phyloP scores from a whole-genome alignment of 495 filamentous ascomycete species.

The Xeromyces bisporus region DNA sequence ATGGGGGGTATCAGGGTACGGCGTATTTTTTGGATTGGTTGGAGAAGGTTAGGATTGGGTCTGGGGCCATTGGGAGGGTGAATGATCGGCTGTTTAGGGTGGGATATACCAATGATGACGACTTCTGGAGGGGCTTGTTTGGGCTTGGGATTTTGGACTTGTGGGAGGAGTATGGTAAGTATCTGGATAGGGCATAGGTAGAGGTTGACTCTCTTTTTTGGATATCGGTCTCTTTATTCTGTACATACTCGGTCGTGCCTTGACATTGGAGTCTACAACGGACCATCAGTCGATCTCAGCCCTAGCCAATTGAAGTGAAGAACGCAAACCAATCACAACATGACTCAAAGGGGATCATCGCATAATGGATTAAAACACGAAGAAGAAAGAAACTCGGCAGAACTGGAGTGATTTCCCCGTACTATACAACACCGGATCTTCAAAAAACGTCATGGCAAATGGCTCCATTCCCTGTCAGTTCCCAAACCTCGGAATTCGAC shows the following conservation, averaged over 20 bases:
- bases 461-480: slow-evolving; percentile 11
- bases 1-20: slow-evolving; percentile 83
- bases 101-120: slow-evolving; percentile 19
- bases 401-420: slow-evolving; percentile 23
- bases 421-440: slow-evolving; percentile 29
- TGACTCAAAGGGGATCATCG: too few species aligned
- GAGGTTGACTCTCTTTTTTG: too few species aligned
- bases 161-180: slow-evolving; percentile 53
- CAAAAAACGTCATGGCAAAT: slow-evolving; percentile 11
- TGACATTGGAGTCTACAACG: too few species aligned
- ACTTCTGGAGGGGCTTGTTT: slow-evolving; percentile 57
- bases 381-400: slow-evolving; percentile 16
- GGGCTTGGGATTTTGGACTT: slow-evolving; percentile 46
- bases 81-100: slow-evolving; percentile 51
- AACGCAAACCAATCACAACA: slow-evolving; percentile 7
- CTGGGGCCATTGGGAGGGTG: slow-evolving; percentile 51
- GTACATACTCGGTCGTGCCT: too few species aligned
- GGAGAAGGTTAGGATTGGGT: slow-evolving; percentile 52
- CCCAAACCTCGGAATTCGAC: slow-evolving; percentile 16
- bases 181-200: too few species aligned
- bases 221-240: too few species aligned
- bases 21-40: slow-evolving; percentile 71
- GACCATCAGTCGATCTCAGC: neutral
- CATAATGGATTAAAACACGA: too few species aligned
- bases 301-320: slow-evolving; percentile 5